These are phyloP conservation scores for Adansonia digitata DNA, from an alignment of 345 rosid genomes.

Conservation along the genomic window DNA sequence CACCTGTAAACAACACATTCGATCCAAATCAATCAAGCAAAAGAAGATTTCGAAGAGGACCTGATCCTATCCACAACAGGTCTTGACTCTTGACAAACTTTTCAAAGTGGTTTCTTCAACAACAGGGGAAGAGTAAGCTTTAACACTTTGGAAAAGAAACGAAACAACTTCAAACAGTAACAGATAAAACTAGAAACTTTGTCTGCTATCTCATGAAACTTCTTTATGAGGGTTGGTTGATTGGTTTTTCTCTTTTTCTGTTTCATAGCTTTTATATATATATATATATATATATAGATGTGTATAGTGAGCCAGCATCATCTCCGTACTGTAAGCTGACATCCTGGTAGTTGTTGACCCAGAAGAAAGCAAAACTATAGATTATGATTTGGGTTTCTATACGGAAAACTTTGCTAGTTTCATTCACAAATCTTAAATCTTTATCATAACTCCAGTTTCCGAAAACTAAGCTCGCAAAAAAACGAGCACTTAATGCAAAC, in stretches of 20 bases:
- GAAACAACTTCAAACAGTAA: slow-evolving; percentile 23
- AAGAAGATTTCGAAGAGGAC: slow-evolving; percentile 66
- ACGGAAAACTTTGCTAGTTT: background rate
- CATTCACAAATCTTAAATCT: background rate
- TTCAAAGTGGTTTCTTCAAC: slow-evolving; percentile 22
- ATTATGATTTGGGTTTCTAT: slow-evolving; percentile 21
- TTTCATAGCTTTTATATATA: slow-evolving; percentile 12
- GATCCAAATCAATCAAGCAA: slow-evolving; percentile 65
- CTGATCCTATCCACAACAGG: slow-evolving; percentile 91
- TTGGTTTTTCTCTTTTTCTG: slow-evolving; percentile 28
- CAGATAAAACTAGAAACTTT: slow-evolving; percentile 23
- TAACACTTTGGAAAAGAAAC: slow-evolving; percentile 15
- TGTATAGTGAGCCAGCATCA: slow-evolving; percentile 38
- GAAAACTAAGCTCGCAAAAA: too few relatives aligned
- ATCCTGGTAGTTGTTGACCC: slow-evolving; percentile 16
- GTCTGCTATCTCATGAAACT: slow-evolving; percentile 21
- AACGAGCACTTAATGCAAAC: background rate
- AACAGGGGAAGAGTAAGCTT: slow-evolving; percentile 21
- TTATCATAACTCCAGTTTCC: background rate
- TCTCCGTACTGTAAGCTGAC: slow-evolving; percentile 32
- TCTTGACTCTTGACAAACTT: slow-evolving; percentile 15
- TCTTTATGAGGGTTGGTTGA: slow-evolving; percentile 25
- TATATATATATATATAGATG: slow-evolving; percentile 8
- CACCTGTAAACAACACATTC: slow-evolving; percentile 25
- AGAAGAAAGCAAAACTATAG: slow-evolving; percentile 12